Conservation (phyloP, 2,329 filamentous ascomycete genomes). For the Elsinoe fawcettii region DNA sequence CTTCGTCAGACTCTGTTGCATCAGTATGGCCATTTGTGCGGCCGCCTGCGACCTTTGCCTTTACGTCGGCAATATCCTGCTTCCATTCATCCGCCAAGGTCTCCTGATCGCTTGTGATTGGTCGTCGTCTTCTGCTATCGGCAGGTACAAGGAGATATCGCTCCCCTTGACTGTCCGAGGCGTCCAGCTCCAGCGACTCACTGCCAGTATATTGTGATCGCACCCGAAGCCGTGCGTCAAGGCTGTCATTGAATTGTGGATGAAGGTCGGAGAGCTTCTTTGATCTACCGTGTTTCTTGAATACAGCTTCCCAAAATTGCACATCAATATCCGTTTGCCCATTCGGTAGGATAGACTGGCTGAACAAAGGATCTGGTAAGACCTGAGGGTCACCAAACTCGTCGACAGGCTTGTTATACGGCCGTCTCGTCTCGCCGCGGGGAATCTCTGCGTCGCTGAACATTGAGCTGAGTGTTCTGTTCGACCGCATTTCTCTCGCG, state of each 20-base stretch:
- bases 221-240: slow-evolving; percentile 4
- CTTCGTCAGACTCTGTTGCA: background rate
- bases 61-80: slow-evolving; percentile 5
- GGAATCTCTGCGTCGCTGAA: slow-evolving; percentile 35
- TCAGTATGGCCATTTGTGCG: background rate
- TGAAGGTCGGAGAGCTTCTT: background rate
- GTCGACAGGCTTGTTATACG: slow-evolving; percentile 29
- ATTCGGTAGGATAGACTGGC: slow-evolving; percentile 15
- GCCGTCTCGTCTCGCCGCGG: slow-evolving; percentile 22
- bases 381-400: slow-evolving; percentile 27
- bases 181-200: slow-evolving; percentile 4
- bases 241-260: slow-evolving; percentile 9
- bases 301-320: slow-evolving; percentile 9
- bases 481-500: slow-evolving; percentile 34
- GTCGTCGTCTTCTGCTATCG: slow-evolving; percentile 6
- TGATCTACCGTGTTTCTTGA: slow-evolving; percentile 10
- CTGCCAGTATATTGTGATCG: slow-evolving; percentile 1
- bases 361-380: slow-evolving; percentile 4
- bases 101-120: background rate
- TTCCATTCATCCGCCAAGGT: slow-evolving; percentile 1
- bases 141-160: slow-evolving; percentile 6
- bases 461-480: slow-evolving; percentile 40
- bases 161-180: background rate
- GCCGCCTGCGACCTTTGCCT: background rate
- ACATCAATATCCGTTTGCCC: slow-evolving; percentile 35